phyloP scores from a whole-genome alignment of 1,284 basidiomycete species.

The Moesziomyces antarcticus region DNA sequence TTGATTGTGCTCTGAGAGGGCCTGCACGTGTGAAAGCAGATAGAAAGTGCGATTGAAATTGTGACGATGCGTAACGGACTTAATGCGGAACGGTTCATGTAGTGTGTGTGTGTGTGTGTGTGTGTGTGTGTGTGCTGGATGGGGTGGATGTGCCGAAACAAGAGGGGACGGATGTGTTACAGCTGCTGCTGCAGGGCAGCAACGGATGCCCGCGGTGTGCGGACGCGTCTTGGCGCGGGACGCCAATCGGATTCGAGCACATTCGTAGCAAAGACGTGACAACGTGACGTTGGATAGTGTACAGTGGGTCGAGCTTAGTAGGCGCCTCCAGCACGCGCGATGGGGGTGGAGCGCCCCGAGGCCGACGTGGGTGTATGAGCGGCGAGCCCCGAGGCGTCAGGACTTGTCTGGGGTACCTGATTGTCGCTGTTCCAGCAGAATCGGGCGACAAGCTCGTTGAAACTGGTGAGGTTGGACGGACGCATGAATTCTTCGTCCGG shows the following conservation, averaged over 20 bases:
- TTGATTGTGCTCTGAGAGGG: too few relatives aligned
- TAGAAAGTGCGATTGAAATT: conserved; percentile 9
- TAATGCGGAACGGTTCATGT: conserved; percentile 15
- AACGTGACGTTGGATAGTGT: neutral
- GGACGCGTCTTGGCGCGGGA: neutral
- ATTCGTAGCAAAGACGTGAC: neutral
- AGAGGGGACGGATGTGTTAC: neutral
- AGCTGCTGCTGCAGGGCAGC: neutral
- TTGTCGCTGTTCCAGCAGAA: conserved; percentile 63
- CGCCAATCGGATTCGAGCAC: neutral
- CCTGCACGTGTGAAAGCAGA: neutral
- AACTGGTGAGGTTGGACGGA: conserved; percentile 56
- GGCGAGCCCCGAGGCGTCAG: conserved; percentile 13
- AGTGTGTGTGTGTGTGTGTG: conserved; percentile 7
- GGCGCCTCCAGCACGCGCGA: conserved; percentile 38
- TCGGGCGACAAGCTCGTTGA: conserved; percentile 57
- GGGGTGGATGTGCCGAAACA: conserved; percentile 7
- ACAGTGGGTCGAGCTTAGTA: conserved; percentile 11
- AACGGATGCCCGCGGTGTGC: neutral
- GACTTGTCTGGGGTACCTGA: conserved; percentile 35
- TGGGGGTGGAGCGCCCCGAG: conserved; percentile 47
- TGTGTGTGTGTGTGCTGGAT: conserved; percentile 11
- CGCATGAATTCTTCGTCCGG: conserved; percentile 49
- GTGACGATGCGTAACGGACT: conserved; percentile 19
- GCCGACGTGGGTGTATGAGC: conserved; percentile 37